These are phyloP conservation scores for Cicer judaicum DNA, from an alignment of 306 rosid genomes.

Conservation along the genomic window DNA sequence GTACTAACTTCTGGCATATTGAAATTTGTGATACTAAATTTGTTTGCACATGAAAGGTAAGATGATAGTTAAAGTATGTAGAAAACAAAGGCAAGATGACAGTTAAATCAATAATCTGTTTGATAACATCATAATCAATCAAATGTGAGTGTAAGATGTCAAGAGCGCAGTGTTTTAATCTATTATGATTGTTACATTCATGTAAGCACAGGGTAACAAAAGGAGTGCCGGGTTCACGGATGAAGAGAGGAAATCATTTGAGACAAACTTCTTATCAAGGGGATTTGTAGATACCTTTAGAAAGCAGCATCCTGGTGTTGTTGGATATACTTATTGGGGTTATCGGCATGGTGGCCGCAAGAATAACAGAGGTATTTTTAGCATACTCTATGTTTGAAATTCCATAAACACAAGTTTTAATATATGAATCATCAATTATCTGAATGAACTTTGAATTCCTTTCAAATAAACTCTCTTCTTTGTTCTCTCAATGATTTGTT, in stretches of 20 bases:
- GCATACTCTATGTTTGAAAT: neutral
- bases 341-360: constrained; percentile 85
- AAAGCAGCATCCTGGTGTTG: constrained; percentile 80
- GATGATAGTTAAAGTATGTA: too few species aligned
- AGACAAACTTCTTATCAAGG: constrained; percentile 67
- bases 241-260: constrained; percentile 91
- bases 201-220: constrained; percentile 71
- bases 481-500: constrained; percentile 38
- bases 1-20: too few species aligned
- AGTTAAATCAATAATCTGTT: constrained; percentile 20
- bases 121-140: constrained; percentile 21
- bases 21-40: too few species aligned
- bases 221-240: constrained; percentile 94
- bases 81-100: constrained; percentile 12
- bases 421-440: neutral
- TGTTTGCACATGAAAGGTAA: too few species aligned
- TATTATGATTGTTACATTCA: constrained; percentile 32
- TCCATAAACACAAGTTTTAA: neutral
- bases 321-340: constrained; percentile 98
- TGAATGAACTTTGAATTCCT: neutral
- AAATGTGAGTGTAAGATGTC: neutral
- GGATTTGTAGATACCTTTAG: constrained; percentile 93
- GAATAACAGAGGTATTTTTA: constrained; percentile 69
- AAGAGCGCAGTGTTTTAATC: neutral
- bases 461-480: constrained; percentile 6